Evolutionary conservation across 1,139 yeast genomes (phyloP), one percentile per base, ranked within the genome.

Genomic region (Suhomyces ambrosiae): DNA sequence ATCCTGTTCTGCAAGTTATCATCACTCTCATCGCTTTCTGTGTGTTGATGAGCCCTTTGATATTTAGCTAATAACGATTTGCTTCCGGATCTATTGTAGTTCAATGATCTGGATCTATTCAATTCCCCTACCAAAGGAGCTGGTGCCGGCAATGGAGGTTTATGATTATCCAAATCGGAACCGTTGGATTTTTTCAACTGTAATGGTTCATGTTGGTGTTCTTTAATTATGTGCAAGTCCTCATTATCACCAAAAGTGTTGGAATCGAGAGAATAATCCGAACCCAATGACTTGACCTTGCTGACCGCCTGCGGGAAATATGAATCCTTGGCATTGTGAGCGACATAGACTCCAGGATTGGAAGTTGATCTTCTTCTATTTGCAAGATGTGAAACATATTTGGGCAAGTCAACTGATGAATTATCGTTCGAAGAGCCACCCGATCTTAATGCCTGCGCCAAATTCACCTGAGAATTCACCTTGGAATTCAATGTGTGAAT

Each of bases 401-500:
- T 54, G 21, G 66, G 61, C 27, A 65, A 56, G 43, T 64, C 70
- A 18, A 58, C 53, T 7, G 54, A 44, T 1, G 66, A 59, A 17
- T 57, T 58, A 37, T 59, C 50, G 34, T 54, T 54, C 8, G 65
- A 60, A 7, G 58, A 51, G 2, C 53, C 54, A 2, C 50, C 54
- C 8, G 40, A 39, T 37, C 67, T 52, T 32, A 58, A 63, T 32
- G 47, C 44, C 38, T 58, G 65, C 8, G 63, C 49, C 43, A 56
- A 46, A 36, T 49, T 56, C 23, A 50, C 55, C 30, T 56, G 61
- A n/a, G 74, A 68, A 45, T 71, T 69, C 35, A 71, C 69, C 47
- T 68, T 66, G 26, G 65, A 61, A 45, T 71, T 71, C 30, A 71
- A 52, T 33, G 52, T 56, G 37, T 64, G 69, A 19, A 69, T 63